phyloP scores from a whole-genome alignment of 345 rosid genomes.

The Citrus inodora region DNA sequence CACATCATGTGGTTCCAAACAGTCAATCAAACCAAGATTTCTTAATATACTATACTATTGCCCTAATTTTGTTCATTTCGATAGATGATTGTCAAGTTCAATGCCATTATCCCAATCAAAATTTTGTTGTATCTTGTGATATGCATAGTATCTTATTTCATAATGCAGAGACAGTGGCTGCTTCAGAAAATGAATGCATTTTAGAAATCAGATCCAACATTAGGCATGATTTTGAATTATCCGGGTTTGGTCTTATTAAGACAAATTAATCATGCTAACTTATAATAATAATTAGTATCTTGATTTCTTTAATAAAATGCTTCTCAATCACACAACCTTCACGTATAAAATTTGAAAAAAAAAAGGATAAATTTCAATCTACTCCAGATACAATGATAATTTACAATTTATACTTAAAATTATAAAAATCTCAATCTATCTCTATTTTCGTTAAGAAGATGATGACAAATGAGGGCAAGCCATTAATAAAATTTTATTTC shows the following conservation, averaged over 20 bases:
- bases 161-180: constrained; percentile 3
- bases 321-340: background rate
- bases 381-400: no score
- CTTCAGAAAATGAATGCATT: constrained; percentile 20
- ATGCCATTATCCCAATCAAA: background rate
- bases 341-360: no score
- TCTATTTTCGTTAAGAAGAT: no score
- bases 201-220: constrained; percentile 24
- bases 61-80: background rate
- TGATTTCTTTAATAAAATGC: background rate
- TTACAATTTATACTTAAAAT: no score
- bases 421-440: no score
- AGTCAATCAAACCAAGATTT: no score
- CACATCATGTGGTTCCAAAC: constrained; percentile 26
- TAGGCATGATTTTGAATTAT: constrained; percentile 21
- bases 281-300: background rate
- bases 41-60: no score
- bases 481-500: no score
- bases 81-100: background rate
- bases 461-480: no score
- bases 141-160: background rate
- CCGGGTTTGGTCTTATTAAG: constrained; percentile 9
- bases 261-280: background rate
- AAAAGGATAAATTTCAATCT: no score
- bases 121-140: background rate